Evolutionary conservation across 495 filamentous ascomycete species (phyloP).

Genomic region (Podospora bellae-mahoneyi): DNA sequence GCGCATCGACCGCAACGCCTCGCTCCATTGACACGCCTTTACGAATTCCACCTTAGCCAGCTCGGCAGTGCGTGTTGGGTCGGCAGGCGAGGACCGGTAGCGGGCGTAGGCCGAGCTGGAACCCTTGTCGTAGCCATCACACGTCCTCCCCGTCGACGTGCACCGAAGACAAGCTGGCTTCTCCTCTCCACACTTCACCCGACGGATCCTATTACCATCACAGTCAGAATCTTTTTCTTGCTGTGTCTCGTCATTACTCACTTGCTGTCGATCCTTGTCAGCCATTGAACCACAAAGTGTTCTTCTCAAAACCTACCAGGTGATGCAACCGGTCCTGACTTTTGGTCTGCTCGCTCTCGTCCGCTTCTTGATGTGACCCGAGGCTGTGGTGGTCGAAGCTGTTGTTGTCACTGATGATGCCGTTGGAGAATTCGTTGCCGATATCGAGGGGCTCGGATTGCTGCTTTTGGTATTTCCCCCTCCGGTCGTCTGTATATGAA

Average conservation of each 20-base stretch:
- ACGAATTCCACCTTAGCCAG: constrained; percentile 33
- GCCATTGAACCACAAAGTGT: not conserved
- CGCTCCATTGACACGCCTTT: constrained; percentile 30
- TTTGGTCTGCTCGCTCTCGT: constrained; percentile 36
- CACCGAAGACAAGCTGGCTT: constrained; percentile 42
- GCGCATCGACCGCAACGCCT: constrained; percentile 35
- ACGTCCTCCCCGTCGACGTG: constrained; percentile 42
- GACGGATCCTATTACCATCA: constrained; percentile 23
- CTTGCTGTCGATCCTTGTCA: constrained; percentile 20
- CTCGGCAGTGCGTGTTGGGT: constrained; percentile 23
- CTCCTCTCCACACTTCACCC: constrained; percentile 44
- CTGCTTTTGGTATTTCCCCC: not conserved
- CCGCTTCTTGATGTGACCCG: constrained; percentile 24
- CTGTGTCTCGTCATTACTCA: constrained; percentile 12
- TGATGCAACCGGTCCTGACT: constrained; percentile 35
- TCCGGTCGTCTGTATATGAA: not conserved
- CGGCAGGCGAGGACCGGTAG: constrained; percentile 3
- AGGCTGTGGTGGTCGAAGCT: constrained; percentile 5
- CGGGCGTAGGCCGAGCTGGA: constrained; percentile 21
- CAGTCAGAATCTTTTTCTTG: not conserved
- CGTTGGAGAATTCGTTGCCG: not conserved
- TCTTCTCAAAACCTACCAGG: constrained; percentile 24
- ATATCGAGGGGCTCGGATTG: not conserved
- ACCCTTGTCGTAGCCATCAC: constrained; percentile 40
- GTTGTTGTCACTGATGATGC: not conserved